Base-by-base conservation (phyloP, 108 stramenopile species). In the Discostella pseudostelligera region DNA sequence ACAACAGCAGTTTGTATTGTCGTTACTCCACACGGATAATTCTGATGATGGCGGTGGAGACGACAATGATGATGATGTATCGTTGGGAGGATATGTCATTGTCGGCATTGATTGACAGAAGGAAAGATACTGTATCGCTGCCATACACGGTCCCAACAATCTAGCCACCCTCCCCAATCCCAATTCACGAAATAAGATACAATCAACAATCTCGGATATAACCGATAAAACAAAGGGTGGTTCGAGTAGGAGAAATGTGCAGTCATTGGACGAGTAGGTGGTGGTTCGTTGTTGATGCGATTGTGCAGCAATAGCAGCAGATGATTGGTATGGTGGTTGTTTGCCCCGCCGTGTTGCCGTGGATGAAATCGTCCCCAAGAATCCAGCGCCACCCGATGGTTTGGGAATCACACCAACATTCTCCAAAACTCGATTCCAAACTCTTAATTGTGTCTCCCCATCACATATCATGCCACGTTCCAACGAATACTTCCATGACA, bases 391-490 rank as follows among this genome's bases (percentile, higher is more conserved):
- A 64, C 40, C 58, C 58, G 21, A 73, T 72, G 22, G 76, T n/a
- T 35, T 67, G 46, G 49, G 65, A 29, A 61, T 45, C 29, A 39
- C 82, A 8, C 80, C 76, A 48, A 84, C 36, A 10, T 71, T 42
- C 43, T 87, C 81, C 53, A 92, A 72, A 24, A 87, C 45, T 14
- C 87, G 74, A 22, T 83, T 76, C 92, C 92, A 93, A 9, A 90
- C 87, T 54, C 80, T 78, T n/a, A 83, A 60, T 76, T 93, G 92
- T 42, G 87, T 85, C 13, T 75, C 87, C 49, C 87, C 60, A 54
- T 93, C 84, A 45, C 58, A 60, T 47, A 88, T 76, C 63, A 83
- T 74, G 1, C 88, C 88, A 21, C 92, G 66, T 81, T 93, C 92
- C 26, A 70, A 65, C 12, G 87, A 72, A 47, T 84, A 70, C 17